Base-by-base conservation (phyloP, 306 rosid genomes). In the Chamaecrista fasciculata region DNA sequence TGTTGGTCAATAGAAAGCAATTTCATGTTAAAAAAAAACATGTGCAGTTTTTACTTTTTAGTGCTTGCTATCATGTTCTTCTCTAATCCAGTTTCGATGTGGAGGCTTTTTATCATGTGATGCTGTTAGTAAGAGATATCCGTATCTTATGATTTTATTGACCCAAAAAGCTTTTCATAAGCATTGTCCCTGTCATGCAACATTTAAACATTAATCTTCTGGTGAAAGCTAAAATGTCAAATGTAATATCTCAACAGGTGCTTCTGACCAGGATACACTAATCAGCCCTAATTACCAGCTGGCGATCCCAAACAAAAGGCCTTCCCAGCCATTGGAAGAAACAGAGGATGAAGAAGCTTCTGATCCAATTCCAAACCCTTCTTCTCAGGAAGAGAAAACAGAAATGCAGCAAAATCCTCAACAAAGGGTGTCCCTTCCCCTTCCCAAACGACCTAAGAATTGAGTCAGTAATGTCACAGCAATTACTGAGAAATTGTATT, bases 211-310 rank as follows among this genome's bases (percentile, higher is more conserved):
- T 18, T 31, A 33, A 18, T 66, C 20, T 21, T 31, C n/a, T 25
- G 44, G 15, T 37, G 49, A 37, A 44, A 63, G 14, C 36, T 77
- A 26, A 70, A 29, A 25, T 70, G 70, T 71, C 55, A 65, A 36
- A 51, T 56, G 55, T 62, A 20, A 76, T 49, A 6, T 10, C 25
- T 59, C 29, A 57, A 42, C 83, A 93, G 97, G 94, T 85, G 31
- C 84, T 93, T 21, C 76, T 0, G 95, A 92, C 40, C 89, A 84
- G 67, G 96, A 92, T 81, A 87, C 96, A 1, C 72, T 92, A 60
- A 76, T 89, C 76, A 76, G 80, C 62, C 93, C 98, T 9, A 92
- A 89, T 78, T 90, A 89, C 66, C 98, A 89, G 76, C 75, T 91
- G 62, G 91, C 81, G 6, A 63, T 91, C 72, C 92, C 95, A 21